Conservation (phyloP, 1,139 yeast species). For the Yamadazyma siamensis region DNA sequence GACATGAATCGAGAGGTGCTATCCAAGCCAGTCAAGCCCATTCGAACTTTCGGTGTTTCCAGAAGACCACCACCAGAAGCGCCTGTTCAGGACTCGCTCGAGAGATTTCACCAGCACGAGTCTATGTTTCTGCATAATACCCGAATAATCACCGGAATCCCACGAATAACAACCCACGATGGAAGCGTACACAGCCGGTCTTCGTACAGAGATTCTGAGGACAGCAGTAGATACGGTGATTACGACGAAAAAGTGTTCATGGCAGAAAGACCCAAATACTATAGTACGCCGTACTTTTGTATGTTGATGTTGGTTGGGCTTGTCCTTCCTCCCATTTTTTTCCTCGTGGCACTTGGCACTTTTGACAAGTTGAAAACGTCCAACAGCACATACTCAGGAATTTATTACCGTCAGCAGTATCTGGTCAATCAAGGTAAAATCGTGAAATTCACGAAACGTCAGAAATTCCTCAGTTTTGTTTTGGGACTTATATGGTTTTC, state of each 20-base stretch:
- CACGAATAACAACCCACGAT: constrained; percentile 4
- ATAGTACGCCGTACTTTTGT: constrained; percentile 18
- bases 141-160: constrained; percentile 9
- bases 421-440: constrained; percentile 10
- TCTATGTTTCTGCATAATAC: constrained; percentile 6
- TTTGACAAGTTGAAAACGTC: constrained; percentile 25
- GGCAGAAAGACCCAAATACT: constrained; percentile 7
- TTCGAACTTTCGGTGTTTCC: constrained; percentile 2
- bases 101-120: constrained; percentile 11
- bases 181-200: constrained; percentile 2
- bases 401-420: constrained; percentile 21
- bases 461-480: constrained; percentile 29
- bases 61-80: constrained; percentile 16
- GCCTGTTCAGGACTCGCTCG: constrained; percentile 11
- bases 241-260: constrained; percentile 2
- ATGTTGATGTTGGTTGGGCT: constrained; percentile 28
- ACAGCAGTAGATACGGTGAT: constrained; percentile 2
- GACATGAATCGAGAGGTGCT: neutral
- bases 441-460: constrained; percentile 24
- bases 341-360: constrained; percentile 28
- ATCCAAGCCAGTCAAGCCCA: constrained; percentile 1
- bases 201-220: constrained; percentile 7
- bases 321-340: constrained; percentile 34
- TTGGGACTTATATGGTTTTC: constrained; percentile 35
- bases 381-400: constrained; percentile 12